phyloP scores from a whole-genome alignment of 352 stramenopile genomes.

The Poterioochromonas sp. region DNA sequence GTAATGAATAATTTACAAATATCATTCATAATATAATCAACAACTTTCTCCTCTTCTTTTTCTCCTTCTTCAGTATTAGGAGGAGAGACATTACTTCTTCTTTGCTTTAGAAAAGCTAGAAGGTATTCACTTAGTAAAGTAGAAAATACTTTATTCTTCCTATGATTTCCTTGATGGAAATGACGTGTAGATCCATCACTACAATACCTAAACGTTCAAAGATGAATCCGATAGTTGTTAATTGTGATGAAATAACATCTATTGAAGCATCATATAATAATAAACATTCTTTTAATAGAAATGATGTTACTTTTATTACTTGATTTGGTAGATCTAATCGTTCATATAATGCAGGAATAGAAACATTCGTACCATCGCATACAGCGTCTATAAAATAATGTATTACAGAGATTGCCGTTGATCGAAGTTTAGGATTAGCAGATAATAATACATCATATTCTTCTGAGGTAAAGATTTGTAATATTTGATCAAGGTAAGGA shows the following conservation, averaged over 20 bases:
- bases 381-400: conserved; percentile 40
- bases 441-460: conserved; percentile 53
- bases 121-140: conserved; percentile 51
- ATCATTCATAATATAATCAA: conserved; percentile 78
- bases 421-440: conserved; percentile 60
- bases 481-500: conserved; percentile 72
- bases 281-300: background rate
- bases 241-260: background rate
- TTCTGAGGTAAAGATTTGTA: conserved; percentile 70
- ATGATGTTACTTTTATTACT: background rate
- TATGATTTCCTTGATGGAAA: background rate
- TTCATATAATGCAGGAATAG: conserved; percentile 42
- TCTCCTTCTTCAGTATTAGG: no score
- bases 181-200: background rate
- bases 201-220: conserved; percentile 52
- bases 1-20: conserved; percentile 83
- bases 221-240: conserved; percentile 71
- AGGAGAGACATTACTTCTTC: conserved; percentile 54
- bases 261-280: background rate
- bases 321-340: background rate
- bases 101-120: conserved; percentile 51
- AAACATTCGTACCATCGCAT: conserved; percentile 52
- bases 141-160: conserved; percentile 21
- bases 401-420: conserved; percentile 53
- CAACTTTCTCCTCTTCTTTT: conserved; percentile 66